Conservation (phyloP, 768 basidiomycete genomes). For the Amanita polypyramis region DNA sequence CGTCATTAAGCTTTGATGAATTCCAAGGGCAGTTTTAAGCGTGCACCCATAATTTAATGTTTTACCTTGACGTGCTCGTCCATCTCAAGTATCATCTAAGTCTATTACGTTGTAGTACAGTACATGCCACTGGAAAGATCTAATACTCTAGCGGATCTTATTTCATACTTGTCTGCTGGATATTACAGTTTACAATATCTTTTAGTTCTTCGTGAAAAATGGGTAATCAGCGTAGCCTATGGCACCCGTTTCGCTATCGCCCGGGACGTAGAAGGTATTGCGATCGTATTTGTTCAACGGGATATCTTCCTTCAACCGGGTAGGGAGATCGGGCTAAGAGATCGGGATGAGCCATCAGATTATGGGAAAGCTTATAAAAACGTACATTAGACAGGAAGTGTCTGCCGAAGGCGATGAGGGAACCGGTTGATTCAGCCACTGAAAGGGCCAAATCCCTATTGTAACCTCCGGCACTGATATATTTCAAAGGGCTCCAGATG, state of each 20-base stretch:
- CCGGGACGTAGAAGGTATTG: conserved; percentile 28
- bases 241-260: conserved; percentile 13
- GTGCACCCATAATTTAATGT: no score
- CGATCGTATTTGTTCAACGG: conserved; percentile 23
- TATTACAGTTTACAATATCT: no score
- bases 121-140: no score
- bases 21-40: no score
- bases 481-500: conserved; percentile 31
- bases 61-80: no score
- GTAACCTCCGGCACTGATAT: conserved; percentile 36
- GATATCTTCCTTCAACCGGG: conserved; percentile 23
- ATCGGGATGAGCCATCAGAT: not conserved
- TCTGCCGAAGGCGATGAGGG: conserved; percentile 21
- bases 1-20: no score
- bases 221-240: conserved; percentile 23
- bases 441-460: conserved; percentile 27
- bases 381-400: conserved; percentile 24
- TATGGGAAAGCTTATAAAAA: not conserved
- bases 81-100: no score
- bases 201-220: conserved; percentile 11
- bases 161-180: no score
- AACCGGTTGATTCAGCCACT: conserved; percentile 23
- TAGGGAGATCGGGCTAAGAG: conserved; percentile 31
- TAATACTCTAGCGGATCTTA: no score
- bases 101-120: no score